Base-by-base conservation (phyloP, 1,139 yeast species). In the Zygoascus sp. region DNA sequence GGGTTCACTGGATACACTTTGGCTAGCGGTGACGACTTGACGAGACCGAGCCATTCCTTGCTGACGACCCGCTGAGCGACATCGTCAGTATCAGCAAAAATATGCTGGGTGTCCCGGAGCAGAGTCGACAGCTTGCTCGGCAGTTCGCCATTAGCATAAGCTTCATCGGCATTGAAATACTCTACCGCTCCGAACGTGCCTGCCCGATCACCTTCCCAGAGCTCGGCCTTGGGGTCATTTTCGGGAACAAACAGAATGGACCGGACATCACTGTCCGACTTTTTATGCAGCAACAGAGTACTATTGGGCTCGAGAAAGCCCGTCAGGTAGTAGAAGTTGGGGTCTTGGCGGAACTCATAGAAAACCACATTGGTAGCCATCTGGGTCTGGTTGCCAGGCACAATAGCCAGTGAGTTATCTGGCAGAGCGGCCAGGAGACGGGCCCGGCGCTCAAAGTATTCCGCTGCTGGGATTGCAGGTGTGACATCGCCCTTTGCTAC, bases 221-320 rank as follows among this genome's bases (percentile, higher is more conserved):
- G 78, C 64, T 92, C 98, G 25, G 77, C 79, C 42, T 71, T 71
- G 5, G 79, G 76, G 61, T 90, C 83, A 58, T 82, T 82, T n/a
- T 87, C 88, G 2, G 92, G 96, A 5, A 90, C 96, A 47, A 89
- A 69, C 83, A 94, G 77, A 32, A 60, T 54, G 22, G 61, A 80
- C 68, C 55, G 48, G 48, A 80, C 80, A 6, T 78, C 81, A 15
- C 75, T 72, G 15, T 50, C 51, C 20, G 56, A 58, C 22, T 66
- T 64, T 57, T 82, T 85, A 60, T 86, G 95, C 42, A 94, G 67
- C 4, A 87, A 70, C 49, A 83, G 79, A 25, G 88, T 83, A 0
- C 95, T 80, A 53, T 85, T 83, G 1, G 98, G 97, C 62, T 92
- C 98, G 51, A 86, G 74, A 85, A 96, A 90, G 7, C 97, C 97